Evolutionary conservation across 768 basidiomycete species (phyloP), one percentile per base, ranked within the genome.

Genomic region (Saitozyma podzolica): DNA sequence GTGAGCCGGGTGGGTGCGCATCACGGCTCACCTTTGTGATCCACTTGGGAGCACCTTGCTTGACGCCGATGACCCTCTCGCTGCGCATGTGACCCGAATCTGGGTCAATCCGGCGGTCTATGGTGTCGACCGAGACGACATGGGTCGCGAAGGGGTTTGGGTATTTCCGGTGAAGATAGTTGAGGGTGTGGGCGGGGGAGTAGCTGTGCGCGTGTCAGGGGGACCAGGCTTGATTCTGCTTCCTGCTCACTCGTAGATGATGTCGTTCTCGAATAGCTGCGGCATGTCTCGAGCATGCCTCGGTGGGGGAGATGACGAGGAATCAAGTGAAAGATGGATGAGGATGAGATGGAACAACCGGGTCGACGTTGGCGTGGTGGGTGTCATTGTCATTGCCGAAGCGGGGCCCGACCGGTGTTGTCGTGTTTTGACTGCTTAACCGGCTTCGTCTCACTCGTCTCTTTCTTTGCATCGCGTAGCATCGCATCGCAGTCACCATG

Each of bases 91-190:
- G 90, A 68, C 86, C 97, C 9, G 84, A 88, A 6, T 92, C 92
- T 1, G 92, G 94, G 59, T 90, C 92, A 7, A 84, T 86, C 0
- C 83, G 85, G 39, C 87, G 91, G 16, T 92, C 89, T 59, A 95
- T 64, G 39, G 92, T 91, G 79, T 80, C 76, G 8, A 78, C 67
- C 19, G 76, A 71, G 42, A 71, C 60, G 53, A 79, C 79, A 58
- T 80, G 78, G 1, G 72, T 64, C 11, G 75, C 69, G 51, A 65
- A 65, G 57, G 92, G 89, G 78, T 95, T 95, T 56, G 93, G 93
- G 80, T 96, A 96, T 84, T 96, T 96, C 68, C 89, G 88, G 89
- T 91, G 93, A 84, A 95, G 90, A 67, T 90, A 90, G 75, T 89
- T 88, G 65, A 92, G 87, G 69, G 94, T 91, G 82, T 92, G 91